Conservation (phyloP, 352 stramenopile genomes). For the Phytophthora lateralis region DNA sequence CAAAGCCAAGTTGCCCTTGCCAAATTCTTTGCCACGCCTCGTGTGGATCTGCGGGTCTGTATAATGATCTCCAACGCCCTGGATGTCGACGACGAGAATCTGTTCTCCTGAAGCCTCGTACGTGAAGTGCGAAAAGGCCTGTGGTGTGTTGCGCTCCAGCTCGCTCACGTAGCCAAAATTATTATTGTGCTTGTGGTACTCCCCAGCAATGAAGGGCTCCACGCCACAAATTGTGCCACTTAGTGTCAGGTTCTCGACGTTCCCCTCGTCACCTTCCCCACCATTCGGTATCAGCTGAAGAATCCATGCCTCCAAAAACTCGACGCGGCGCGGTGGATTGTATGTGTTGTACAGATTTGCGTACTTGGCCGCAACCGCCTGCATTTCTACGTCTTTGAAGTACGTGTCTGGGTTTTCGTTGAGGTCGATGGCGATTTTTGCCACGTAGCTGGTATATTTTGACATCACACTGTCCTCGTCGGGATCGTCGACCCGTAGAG, state of each 20-base stretch:
- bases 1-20: conserved; percentile 77
- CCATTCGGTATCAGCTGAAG: conserved; percentile 61
- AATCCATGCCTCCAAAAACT: conserved; percentile 82
- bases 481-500: conserved; percentile 10
- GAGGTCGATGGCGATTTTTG: conserved; percentile 81
- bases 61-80: conserved; percentile 95
- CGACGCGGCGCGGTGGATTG: conserved; percentile 73
- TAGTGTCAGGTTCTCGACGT: conserved; percentile 54
- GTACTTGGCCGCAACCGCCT: conserved; percentile 81
- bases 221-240: conserved; percentile 77
- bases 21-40: conserved; percentile 77
- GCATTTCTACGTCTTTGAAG: conserved; percentile 88
- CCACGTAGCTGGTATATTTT: conserved; percentile 64
- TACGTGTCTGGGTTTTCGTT: conserved; percentile 86
- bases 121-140: conserved; percentile 93
- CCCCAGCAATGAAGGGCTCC: conserved; percentile 77
- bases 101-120: conserved; percentile 91
- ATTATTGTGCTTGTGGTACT: conserved; percentile 89
- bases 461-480: conserved; percentile 33
- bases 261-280: conserved; percentile 27
- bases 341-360: conserved; percentile 84
- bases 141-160: conserved; percentile 76
- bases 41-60: conserved; percentile 96
- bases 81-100: conserved; percentile 95
- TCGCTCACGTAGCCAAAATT: conserved; percentile 86